A percentile compares a stretch with the other conserved stretches of the same genome.
These are phyloP conservation scores for Mollisiaceae sp. DNA, from an alignment of 2,329 filamentous ascomycete species.

Conservation along the genomic window DNA sequence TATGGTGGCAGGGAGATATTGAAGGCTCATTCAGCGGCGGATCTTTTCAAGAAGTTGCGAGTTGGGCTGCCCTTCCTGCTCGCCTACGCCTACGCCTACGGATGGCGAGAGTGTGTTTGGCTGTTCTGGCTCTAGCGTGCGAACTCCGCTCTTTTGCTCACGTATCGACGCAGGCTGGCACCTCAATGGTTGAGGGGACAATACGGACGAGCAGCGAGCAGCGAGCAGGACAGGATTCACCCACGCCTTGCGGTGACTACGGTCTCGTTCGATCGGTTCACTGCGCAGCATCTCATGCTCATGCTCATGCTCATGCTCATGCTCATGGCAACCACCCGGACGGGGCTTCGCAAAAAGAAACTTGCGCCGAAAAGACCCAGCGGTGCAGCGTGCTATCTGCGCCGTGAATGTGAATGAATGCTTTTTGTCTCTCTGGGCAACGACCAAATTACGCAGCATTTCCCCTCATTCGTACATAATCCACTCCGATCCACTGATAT, in stretches of 20 bases:
- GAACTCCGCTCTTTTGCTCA: conserved; percentile 10
- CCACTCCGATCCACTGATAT: conserved; percentile 9
- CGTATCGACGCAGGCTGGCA: neutral
- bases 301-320: too few relatives aligned
- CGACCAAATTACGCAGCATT: conserved; percentile 22
- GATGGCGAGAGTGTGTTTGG: conserved; percentile 9
- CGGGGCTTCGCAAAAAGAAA: neutral
- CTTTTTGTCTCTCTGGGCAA: conserved; percentile 20
- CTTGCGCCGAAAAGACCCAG: neutral
- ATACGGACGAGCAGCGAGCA: neutral
- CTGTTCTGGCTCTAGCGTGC: neutral
- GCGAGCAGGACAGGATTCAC: neutral
- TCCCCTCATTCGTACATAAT: conserved; percentile 24
- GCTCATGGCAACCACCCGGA: neutral
- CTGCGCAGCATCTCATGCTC: neutral
- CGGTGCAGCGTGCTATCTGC: conserved; percentile 7
- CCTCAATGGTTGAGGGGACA: conserved; percentile 10
- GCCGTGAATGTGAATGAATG: conserved; percentile 9
- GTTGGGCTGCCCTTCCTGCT: conserved; percentile 1
- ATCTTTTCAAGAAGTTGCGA: conserved; percentile 29
- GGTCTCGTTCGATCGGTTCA: neutral
- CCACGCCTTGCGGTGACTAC: conserved; percentile 2
- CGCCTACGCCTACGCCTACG: conserved; percentile 2
- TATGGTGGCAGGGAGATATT: conserved; percentile 9
- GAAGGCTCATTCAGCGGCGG: conserved; percentile 14